These are phyloP conservation scores for Gossypium rotundifolium DNA, from an alignment of 345 rosid genomes.

Conservation along the genomic window DNA sequence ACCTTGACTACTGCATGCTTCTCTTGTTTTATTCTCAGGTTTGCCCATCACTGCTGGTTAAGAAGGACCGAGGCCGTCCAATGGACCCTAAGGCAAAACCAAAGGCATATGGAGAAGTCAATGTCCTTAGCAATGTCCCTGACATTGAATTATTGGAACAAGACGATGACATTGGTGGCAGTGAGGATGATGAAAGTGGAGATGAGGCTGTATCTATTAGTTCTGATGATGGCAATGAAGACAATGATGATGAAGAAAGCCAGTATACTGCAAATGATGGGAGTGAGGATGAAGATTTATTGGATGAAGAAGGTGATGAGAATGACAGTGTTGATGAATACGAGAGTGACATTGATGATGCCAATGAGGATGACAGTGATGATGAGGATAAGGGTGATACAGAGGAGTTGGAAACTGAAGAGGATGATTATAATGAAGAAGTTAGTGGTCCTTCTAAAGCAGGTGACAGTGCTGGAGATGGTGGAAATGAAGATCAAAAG, in stretches of 20 bases:
- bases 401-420: conserved; percentile 29
- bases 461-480: conserved; percentile 12
- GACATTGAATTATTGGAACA: conserved; percentile 64
- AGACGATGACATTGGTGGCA: conserved; percentile 31
- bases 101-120: conserved; percentile 74
- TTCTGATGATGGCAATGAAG: conserved; percentile 26
- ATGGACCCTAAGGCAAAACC: conserved; percentile 66
- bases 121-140: conserved; percentile 57
- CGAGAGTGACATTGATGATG: conserved; percentile 19
- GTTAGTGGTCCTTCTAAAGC: conserved; percentile 12
- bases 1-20: conserved; percentile 3
- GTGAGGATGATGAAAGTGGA: conserved; percentile 24
- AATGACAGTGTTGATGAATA: conserved; percentile 24
- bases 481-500: conserved; percentile 21
- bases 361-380: conserved; percentile 23
- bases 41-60: conserved; percentile 81
- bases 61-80: conserved; percentile 95
- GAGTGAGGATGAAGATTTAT: conserved; percentile 36
- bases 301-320: conserved; percentile 30
- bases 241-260: conserved; percentile 40
- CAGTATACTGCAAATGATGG: conserved; percentile 18
- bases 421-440: conserved; percentile 18
- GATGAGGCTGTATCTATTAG: conserved; percentile 24
- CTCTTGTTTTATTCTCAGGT: conserved; percentile 38
- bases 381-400: conserved; percentile 2